Base-by-base conservation (phyloP, 2,329 filamentous ascomycete species). In the Talaromyces islandicus region DNA sequence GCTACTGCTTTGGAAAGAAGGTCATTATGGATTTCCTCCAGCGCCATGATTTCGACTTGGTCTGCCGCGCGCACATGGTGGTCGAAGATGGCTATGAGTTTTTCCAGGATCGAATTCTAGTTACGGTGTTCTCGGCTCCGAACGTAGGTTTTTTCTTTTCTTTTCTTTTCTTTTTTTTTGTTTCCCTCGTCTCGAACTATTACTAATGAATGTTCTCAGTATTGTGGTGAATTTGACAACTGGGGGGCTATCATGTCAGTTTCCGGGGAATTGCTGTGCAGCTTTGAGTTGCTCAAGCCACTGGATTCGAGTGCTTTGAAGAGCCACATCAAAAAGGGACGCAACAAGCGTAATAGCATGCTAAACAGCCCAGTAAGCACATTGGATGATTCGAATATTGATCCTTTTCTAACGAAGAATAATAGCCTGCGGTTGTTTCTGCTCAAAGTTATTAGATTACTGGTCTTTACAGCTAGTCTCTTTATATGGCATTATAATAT, bases 171-270 rank as follows among this genome's bases (percentile, higher is more conserved):
- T n/a, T n/a, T n/a, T n/a, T n/a, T n/a, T n/a, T n/a, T n/a, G n/a
- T 29, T 14, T 21, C 12, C 17, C 11, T 10, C 6, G 9, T 43
- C n/a, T 55, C 32, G 19, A 53, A 5, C 29, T 46, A 17, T 58
- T 69, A 65, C 72, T 74, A 65, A 67, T 68, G 61, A 25, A 51
- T 61, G 3, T 55, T 11, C 19, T 60, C 12, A 96, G 90, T 97
- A 99, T 71, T 99, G 94, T 69, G 94, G 94, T 66, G 94, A 99
- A 75, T 99, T 99, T 67, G 94, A 99, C 73, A 99, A 99, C 65
- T 97, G 94, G 91, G 94, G 94, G 21, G 94, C 94, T 14, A 92
- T 97, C 66, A 99, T 99, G 94, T 96, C 93, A 2, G 94, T 99
- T 24, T 97, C 92, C 1, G 86, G 85, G 14, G 94, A 97, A 75